Conservation (phyloP, 768 basidiomycete species). For the Favolaschia claudopus region DNA sequence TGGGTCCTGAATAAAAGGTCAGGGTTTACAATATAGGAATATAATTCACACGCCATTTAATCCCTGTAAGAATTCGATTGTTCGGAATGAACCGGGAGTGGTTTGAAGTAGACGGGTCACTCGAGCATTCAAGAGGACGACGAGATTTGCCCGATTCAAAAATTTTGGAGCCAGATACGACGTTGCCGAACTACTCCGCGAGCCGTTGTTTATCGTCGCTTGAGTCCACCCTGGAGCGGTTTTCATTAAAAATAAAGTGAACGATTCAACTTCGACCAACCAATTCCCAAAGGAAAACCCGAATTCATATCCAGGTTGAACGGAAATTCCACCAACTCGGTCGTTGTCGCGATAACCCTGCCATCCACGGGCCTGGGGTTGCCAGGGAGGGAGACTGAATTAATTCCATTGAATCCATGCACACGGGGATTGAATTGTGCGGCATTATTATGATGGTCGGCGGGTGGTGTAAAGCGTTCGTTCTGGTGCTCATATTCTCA, state of each 20-base stretch:
- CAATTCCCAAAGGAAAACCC: slow-evolving; percentile 14
- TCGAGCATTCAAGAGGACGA: slow-evolving; percentile 34
- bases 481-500: too few relatives aligned
- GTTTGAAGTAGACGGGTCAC: slow-evolving; percentile 31
- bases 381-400: slow-evolving; percentile 26
- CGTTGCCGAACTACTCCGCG: too few relatives aligned
- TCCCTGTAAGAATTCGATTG: neutral
- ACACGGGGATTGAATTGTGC: slow-evolving; percentile 33
- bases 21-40: too few relatives aligned
- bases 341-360: slow-evolving; percentile 30
- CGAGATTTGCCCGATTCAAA: slow-evolving; percentile 35
- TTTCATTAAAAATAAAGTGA: neutral
- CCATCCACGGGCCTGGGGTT: slow-evolving; percentile 27
- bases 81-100: neutral
- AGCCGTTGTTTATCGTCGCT: slow-evolving; percentile 28
- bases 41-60: too few relatives aligned
- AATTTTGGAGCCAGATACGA: slow-evolving; percentile 38
- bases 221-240: slow-evolving; percentile 25
- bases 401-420: slow-evolving; percentile 35
- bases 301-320: slow-evolving; percentile 22
- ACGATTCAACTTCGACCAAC: too few relatives aligned
- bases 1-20: too few relatives aligned
- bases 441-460: slow-evolving; percentile 34
- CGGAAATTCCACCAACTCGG: slow-evolving; percentile 25
- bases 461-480: slow-evolving; percentile 34